These are phyloP conservation scores for Candida frijolesensis DNA, from an alignment of 1,139 yeast genomes.

Conservation along the genomic window DNA sequence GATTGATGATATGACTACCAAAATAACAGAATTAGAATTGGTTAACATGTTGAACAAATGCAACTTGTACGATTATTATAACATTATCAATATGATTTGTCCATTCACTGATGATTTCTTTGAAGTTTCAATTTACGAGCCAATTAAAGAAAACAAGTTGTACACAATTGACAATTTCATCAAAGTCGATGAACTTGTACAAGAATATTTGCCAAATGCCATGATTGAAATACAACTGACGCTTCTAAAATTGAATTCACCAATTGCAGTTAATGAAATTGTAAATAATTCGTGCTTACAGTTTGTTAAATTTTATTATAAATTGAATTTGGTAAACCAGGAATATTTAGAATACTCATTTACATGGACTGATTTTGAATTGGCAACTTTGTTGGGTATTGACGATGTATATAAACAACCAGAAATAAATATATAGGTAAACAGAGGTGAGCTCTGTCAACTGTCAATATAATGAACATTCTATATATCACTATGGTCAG, in stretches of 20 bases:
- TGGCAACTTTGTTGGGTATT: conserved; percentile 67
- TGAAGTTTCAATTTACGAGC: conserved; percentile 59
- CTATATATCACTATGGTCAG: conserved; percentile 30
- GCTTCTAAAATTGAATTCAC: conserved; percentile 62
- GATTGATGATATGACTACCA: conserved; percentile 34
- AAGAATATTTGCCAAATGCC: conserved; percentile 59
- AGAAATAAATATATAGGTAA: conserved; percentile 3
- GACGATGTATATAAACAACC: conserved; percentile 31
- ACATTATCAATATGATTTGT: conserved; percentile 70
- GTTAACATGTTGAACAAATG: conserved; percentile 49
- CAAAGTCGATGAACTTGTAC: conserved; percentile 45
- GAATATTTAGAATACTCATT: conserved; percentile 46
- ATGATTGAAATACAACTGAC: conserved; percentile 62
- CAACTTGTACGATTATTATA: conserved; percentile 56
- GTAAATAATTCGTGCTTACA: conserved; percentile 48
- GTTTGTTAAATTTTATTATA: conserved; percentile 55
- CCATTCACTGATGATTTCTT: conserved; percentile 55
- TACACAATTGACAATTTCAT: conserved; percentile 48
- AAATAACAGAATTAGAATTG: conserved; percentile 45
- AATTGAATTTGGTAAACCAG: conserved; percentile 40
- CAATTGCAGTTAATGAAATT: conserved; percentile 58
- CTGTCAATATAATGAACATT: too few species aligned
- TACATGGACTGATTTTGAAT: conserved; percentile 59
- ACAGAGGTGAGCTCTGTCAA: too few species aligned
- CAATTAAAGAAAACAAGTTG: conserved; percentile 63